Evolutionary conservation across 2,329 filamentous ascomycete species (phyloP), one percentile per base, ranked within the genome.

Genomic region (Capronia americana): DNA sequence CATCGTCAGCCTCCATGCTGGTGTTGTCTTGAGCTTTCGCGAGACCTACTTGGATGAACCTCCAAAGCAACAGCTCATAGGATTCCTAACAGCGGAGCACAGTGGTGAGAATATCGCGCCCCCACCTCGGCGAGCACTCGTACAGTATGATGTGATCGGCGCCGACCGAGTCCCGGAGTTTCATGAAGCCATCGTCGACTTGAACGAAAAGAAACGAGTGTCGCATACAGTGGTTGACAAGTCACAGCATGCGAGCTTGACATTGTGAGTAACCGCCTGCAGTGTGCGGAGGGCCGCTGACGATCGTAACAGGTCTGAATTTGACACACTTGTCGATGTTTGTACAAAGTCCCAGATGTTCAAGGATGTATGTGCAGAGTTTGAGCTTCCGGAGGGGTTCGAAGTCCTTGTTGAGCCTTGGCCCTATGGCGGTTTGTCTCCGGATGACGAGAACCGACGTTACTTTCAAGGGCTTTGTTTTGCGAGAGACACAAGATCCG

Each of bases 401-500:
- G 83, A 85, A 58, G 61, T 71, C 28, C 57, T 72, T 28, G 63
- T 86, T 65, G 85, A 85, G 70, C 84, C 85, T 32, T 86, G 82
- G 82, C 84, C 84, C 4, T 86, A 86, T 72, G 85, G 85, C 34
- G 84, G 84, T n/a, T 75, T 82, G 11, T 82, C 85, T 57, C 71
- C 76, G 7, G 79, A 76, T 1, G 81, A 83, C 23, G 79, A 83
- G 32, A 81, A 81, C 56, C 74, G 80, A 20, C 60, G 85, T 54
- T 86, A 83, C 71, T 85, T 86, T 72, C 84, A 86, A 73, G 82
- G 81, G 1, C 74, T 87, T 3, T 84, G 82, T 71, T 86, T 86
- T 69, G 85, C 83, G 0, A 78, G 79, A 66, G 80, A 84, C 58
- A 80, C 74, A 6, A 73, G 77, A 55, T 81, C 74, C 63, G 79